Evolutionary conservation across 1,139 yeast genomes (phyloP).

Genomic region (Groenewaldozyma auringiensis): DNA sequence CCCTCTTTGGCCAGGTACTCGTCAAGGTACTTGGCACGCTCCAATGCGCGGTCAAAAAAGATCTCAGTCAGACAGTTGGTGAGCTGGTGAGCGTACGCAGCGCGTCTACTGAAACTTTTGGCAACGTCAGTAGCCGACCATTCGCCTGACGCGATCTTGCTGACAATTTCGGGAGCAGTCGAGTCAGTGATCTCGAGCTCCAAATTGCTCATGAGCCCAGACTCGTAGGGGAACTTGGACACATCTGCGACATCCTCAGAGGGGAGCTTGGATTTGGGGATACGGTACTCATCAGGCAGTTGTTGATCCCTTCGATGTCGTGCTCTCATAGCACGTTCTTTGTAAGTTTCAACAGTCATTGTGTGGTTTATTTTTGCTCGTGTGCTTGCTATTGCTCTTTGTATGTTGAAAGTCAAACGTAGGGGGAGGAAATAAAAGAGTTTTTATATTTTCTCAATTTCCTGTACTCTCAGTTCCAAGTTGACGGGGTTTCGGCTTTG

Average conservation of each 20-base stretch:
- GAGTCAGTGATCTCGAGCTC: slow-evolving; percentile 15
- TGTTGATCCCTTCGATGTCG: neutral
- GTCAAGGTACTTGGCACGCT: slow-evolving; percentile 37
- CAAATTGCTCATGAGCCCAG: slow-evolving; percentile 4
- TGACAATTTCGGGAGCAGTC: slow-evolving; percentile 3
- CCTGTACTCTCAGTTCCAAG: too few relatives aligned
- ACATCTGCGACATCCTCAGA: neutral
- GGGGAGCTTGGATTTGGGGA: neutral
- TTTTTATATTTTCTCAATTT: too few relatives aligned
- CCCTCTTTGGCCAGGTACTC: slow-evolving; percentile 31
- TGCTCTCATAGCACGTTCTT: neutral
- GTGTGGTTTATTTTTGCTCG: too few relatives aligned
- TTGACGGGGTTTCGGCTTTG: too few relatives aligned
- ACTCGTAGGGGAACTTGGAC: neutral
- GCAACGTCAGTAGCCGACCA: slow-evolving; percentile 13
- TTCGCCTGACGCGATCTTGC: slow-evolving; percentile 6
- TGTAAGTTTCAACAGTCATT: neutral
- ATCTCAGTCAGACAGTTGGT: slow-evolving; percentile 34
- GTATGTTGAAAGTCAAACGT: too few relatives aligned
- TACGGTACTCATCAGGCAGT: neutral
- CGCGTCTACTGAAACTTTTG: slow-evolving; percentile 42
- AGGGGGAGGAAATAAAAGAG: too few relatives aligned
- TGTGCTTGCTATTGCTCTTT: too few relatives aligned
- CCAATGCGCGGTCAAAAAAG: slow-evolving; percentile 27
- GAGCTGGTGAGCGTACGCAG: slow-evolving; percentile 52